Conservation (phyloP, 2,329 filamentous ascomycete genomes). For the Xylariaceae sp. region DNA sequence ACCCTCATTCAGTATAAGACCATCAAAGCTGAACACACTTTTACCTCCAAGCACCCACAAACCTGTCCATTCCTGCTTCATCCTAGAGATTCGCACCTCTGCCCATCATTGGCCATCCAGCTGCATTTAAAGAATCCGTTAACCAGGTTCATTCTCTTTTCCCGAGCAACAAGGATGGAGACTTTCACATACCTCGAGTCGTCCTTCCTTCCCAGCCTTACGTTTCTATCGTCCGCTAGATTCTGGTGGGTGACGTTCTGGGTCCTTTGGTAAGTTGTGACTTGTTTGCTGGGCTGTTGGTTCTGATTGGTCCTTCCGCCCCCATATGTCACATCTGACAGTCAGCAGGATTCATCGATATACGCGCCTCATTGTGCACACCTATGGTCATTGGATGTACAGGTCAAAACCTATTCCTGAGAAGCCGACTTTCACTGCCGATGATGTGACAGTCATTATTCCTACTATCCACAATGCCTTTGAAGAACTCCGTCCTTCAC, state of each 20-base stretch:
- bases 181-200: constrained; percentile 15
- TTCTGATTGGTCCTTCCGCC: constrained; percentile 11
- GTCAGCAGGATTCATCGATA: constrained; percentile 75
- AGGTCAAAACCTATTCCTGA: constrained; percentile 77
- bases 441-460: constrained; percentile 91
- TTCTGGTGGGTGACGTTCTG: constrained; percentile 46
- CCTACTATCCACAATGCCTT: constrained; percentile 87
- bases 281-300: neutral
- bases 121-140: neutral
- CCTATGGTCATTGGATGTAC: constrained; percentile 81
- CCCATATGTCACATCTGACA: constrained; percentile 26
- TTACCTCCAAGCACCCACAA: too few relatives aligned
- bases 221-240: constrained; percentile 40
- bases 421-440: constrained; percentile 71
- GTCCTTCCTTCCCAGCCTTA: constrained; percentile 23
- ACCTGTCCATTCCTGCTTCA: too few relatives aligned
- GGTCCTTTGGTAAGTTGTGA: constrained; percentile 44
- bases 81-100: too few relatives aligned
- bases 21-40: too few relatives aligned
- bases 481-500: constrained; percentile 75
- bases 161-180: constrained; percentile 18
- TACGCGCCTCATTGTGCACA: constrained; percentile 77
- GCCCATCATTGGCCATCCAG: neutral
- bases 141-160: neutral
- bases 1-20: too few relatives aligned